Conservation (phyloP, 2,329 filamentous ascomycete genomes). For the Colletotrichum limetticola region DNA sequence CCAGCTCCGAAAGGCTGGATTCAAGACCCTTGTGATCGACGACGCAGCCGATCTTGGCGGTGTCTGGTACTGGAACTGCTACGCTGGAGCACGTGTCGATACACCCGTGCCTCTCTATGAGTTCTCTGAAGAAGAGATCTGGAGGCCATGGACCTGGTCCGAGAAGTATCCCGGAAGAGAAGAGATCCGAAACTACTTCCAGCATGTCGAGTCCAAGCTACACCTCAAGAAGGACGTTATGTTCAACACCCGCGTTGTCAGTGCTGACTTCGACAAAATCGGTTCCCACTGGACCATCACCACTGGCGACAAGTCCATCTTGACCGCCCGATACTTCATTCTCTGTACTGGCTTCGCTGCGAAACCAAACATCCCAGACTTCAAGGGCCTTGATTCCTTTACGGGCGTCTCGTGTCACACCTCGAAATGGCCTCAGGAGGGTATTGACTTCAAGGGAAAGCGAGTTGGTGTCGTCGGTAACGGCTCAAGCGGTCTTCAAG, state of each 20-base stretch:
- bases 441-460: no score
- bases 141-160: conserved; percentile 52
- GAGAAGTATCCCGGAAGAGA: conserved; percentile 44
- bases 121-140: conserved; percentile 43
- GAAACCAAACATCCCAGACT: no score
- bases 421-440: no score
- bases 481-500: no score
- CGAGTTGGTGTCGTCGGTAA: no score
- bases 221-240: conserved; percentile 52
- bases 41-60: conserved; percentile 34
- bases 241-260: conserved; percentile 52
- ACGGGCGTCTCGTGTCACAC: no score
- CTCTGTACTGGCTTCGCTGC: no score
- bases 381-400: no score
- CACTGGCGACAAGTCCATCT: no score
- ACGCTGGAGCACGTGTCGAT: conserved; percentile 50
- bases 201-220: conserved; percentile 53
- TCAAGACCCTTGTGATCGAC: no score
- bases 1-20: no score
- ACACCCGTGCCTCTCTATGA: conserved; percentile 41
- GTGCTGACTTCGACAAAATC: conserved; percentile 49
- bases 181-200: conserved; percentile 55
- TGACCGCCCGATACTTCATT: no score
- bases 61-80: conserved; percentile 51
- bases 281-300: conserved; percentile 16